Conservation (phyloP, 2,329 filamentous ascomycete genomes). For the Davidsoniella neocaledoniae region DNA sequence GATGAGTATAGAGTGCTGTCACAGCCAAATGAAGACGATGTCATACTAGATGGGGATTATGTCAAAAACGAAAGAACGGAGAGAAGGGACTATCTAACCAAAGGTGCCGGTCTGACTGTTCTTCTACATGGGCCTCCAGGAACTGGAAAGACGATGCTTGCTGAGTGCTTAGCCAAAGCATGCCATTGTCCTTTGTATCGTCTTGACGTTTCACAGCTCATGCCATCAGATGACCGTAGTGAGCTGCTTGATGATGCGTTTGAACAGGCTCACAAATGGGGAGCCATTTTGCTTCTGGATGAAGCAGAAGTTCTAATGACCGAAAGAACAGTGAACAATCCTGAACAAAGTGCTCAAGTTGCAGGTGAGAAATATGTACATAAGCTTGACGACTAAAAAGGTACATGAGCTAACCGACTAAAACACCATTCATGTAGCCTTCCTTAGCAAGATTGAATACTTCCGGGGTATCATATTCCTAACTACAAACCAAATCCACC, state of each 20-base stretch:
- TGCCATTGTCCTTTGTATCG: neutral
- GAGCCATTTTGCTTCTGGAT: constrained; percentile 33
- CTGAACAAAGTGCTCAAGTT: constrained; percentile 32
- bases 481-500: constrained; percentile 21
- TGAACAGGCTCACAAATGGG: constrained; percentile 31
- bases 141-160: constrained; percentile 77
- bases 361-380: constrained; percentile 16
- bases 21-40: no score
- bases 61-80: neutral
- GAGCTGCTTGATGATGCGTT: constrained; percentile 19
- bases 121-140: constrained; percentile 51
- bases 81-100: constrained; percentile 16
- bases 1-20: no score
- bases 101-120: constrained; percentile 28
- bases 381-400: neutral
- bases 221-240: neutral
- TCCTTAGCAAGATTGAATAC: constrained; percentile 29
- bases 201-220: neutral
- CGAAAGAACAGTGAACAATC: constrained; percentile 26
- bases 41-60: no score
- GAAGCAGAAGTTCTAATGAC: constrained; percentile 38
- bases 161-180: constrained; percentile 33
- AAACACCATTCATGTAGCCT: constrained; percentile 16
- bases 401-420: neutral
- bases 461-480: constrained; percentile 29